Base-by-base conservation (phyloP, 2,329 filamentous ascomycete species). In the Talaromyces sp. region DNA sequence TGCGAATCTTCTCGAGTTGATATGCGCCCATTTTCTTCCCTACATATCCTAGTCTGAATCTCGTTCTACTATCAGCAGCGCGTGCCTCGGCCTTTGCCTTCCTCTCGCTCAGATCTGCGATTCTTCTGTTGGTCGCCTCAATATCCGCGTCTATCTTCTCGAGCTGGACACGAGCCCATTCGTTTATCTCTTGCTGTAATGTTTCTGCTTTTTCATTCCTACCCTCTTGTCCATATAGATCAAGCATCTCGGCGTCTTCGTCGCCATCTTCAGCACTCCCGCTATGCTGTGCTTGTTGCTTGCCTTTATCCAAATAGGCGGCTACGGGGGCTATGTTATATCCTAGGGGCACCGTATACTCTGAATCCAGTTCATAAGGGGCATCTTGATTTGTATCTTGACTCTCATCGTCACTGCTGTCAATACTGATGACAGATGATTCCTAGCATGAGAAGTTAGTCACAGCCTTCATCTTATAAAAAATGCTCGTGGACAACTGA, bases 291-390 rank as follows among this genome's bases (percentile, higher is more conserved):
- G 35, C 10, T 13, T 19, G 56, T 25, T 25, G 35, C 17, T 58
- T 27, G 56, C 56, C 50, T 35, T 54, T 31, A 11, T 35, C 35
- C n/a, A 37, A 15, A 35, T 37, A 33, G 49, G 7, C 9, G 15
- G 27, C 49, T 45, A n/a, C 39, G 9, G 50, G 31, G 17, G 10
- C 31, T 10, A 54, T n/a, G 50, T 4, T 5, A 54, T 35, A 31
- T 54, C n/a, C 19, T 39, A n/a, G 41, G 27, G 39, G 58, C 1
- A 22, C 27, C 22, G n/a, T 22, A 61, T 22, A 49, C 9, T 49
- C 43, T 37, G 15, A 13, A 37, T 61, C 59, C 68, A 70, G 67
- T 67, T 69, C 70, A 59, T 62, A 62, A 66, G 37, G 33, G 49
- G 66, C 59, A 68, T 65, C 60, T 59, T 22, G 31, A 37, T 39